A percentile compares a stretch with the other conserved stretches of the same genome.
These are phyloP conservation scores for Ananas comosus DNA, from an alignment of 176 grass and related monocot species.

Conservation along the genomic window DNA sequence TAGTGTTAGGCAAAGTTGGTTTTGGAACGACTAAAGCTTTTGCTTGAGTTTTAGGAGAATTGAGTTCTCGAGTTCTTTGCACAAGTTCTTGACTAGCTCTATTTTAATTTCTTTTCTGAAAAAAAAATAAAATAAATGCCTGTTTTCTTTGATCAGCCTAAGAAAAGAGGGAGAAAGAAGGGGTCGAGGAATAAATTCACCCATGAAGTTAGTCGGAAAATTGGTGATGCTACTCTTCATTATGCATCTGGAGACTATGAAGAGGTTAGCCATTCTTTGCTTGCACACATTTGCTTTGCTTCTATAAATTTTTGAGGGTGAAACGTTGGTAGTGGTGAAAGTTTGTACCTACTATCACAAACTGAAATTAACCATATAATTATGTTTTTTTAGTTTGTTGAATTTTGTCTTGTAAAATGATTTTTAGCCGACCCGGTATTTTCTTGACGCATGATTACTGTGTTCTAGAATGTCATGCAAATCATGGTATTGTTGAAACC, in stretches of 20 bases:
- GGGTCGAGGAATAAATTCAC: slow-evolving; percentile 55
- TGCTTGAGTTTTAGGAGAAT: not conserved
- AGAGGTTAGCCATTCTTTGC: slow-evolving; percentile 32
- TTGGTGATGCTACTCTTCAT: slow-evolving; percentile 70
- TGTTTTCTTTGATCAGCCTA: slow-evolving; percentile 35
- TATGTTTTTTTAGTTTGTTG: not conserved
- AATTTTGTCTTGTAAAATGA: too few relatives aligned
- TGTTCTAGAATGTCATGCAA: not conserved
- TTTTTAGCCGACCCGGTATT: too few relatives aligned
- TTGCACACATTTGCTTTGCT: not conserved
- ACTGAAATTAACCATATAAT: not conserved
- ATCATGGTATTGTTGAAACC: not conserved
- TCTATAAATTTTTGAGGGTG: not conserved
- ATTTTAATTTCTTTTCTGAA: not conserved
- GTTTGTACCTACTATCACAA: not conserved
- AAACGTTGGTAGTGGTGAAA: too few relatives aligned
- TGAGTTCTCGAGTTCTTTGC: not conserved
- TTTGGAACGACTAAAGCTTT: not conserved
- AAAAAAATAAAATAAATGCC: too few relatives aligned
- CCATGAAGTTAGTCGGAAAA: slow-evolving; percentile 57
- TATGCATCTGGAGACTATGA: slow-evolving; percentile 59
- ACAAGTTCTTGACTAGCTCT: not conserved
- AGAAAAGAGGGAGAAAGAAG: slow-evolving; percentile 55
- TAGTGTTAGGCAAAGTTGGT: not conserved
- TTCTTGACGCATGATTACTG: not conserved